Evolutionary conservation across 2,329 filamentous ascomycete genomes (phyloP), one percentile per base, ranked within the genome.

Genomic region (Leptographium lundbergii): DNA sequence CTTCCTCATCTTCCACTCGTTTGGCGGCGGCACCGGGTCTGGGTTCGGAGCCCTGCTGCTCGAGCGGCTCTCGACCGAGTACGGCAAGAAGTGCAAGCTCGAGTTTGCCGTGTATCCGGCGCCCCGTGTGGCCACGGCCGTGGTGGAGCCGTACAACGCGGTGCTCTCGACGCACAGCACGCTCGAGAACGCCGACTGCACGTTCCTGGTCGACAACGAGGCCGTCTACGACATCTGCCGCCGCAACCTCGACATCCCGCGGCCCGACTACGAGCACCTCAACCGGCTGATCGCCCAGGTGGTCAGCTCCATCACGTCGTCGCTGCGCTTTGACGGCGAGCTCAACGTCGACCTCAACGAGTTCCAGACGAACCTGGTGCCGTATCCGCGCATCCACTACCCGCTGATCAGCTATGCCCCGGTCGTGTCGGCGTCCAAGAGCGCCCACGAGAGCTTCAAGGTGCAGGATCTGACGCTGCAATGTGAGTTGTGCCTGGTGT

Each of bases 391-490:
- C 71, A 88, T 88, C 65, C 85, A 88, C 77, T 88, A 87, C 73
- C 85, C 85, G 57, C 74, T 88, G 54, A 86, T 88, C 75, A 85
- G 81, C 75, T 88, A 88, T 69, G 84, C 85, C 13, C 85, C 85
- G 36, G 85, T 88, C 66, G 78, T 88, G 64, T 87, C 84, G 25
- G 82, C 84, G 61, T 78, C 81, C 76, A 89, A 88, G 81, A 89
- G 87, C 73, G 82, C 85, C 54, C 89, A 94, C 70, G 89, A 94
- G 78, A 89, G 87, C 77, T 91, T 91, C 83, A 90, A 89, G 79
- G 86, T 91, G 59, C 81, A 84, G 63, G 89, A 94, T 65, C 74
- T 88, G 63, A 88, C 85, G 69, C 84, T 87, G 75, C 84, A 87
- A 72, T 87, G 85, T 87, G 77, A 69, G 81, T 75, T 4, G 36